Evolutionary conservation across 2,329 filamentous ascomycete species (phyloP).

Genomic region (Penicillium sp.): DNA sequence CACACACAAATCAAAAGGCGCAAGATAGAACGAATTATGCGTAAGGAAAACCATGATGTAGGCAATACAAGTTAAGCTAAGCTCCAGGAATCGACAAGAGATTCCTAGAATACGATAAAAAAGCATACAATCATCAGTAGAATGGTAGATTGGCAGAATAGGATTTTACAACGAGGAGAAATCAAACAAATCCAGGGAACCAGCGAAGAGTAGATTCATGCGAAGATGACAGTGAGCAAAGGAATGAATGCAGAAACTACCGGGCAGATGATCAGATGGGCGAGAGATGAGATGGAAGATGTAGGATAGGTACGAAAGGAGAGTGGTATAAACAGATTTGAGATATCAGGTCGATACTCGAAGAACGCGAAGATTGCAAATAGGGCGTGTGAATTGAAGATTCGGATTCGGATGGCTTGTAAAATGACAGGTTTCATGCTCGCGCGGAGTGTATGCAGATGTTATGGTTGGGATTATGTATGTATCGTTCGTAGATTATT

Average conservation of each 20-base stretch:
- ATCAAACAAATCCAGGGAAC: neutral
- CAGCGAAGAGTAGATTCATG: neutral
- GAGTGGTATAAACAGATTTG: neutral
- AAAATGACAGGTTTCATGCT: neutral
- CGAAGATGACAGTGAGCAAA: neutral
- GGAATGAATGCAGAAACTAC: neutral
- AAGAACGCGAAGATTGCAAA: neutral
- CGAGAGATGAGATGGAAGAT: neutral
- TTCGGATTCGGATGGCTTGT: neutral
- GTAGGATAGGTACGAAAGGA: neutral
- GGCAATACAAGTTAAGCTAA: neutral
- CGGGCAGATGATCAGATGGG: neutral
- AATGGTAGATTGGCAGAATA: neutral
- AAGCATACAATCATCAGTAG: neutral
- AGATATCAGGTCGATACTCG: neutral
- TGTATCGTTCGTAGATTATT: neutral
- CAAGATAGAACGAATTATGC: neutral
- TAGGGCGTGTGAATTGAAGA: neutral
- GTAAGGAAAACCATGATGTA: neutral
- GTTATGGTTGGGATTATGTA: neutral
- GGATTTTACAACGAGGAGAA: neutral
- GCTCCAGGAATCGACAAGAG: neutral
- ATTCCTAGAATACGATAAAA: neutral
- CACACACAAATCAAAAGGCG: too few species aligned
- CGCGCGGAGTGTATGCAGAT: neutral